Conservation (phyloP, 1,284 basidiomycete genomes). For the Ustilago tritici region DNA sequence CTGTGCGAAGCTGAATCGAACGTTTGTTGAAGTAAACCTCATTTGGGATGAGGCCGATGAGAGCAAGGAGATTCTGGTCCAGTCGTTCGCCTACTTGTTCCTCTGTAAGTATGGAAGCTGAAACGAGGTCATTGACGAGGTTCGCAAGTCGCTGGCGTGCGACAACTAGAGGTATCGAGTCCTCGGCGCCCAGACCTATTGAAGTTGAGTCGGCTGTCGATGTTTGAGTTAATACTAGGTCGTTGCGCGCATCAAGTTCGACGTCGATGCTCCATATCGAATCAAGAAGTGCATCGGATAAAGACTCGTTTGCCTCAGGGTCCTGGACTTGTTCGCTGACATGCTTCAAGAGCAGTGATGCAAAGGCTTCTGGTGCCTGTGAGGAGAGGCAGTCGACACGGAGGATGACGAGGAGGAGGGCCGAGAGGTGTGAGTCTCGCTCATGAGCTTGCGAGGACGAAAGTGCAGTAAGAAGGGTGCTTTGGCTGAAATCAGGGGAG, state of each 20-base stretch:
- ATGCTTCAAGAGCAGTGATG: conserved; percentile 5
- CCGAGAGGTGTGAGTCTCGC: conserved; percentile 10
- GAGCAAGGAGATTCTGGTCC: conserved; percentile 54
- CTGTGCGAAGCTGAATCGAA: conserved; percentile 63
- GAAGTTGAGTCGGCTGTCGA: background rate
- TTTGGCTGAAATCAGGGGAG: conserved; percentile 9
- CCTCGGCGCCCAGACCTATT: conserved; percentile 10
- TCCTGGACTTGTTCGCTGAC: background rate
- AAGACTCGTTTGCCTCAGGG: background rate
- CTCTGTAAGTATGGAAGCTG: conserved; percentile 19
- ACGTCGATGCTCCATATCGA: conserved; percentile 61
- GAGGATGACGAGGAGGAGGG: conserved; percentile 11
- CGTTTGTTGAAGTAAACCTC: conserved; percentile 56
- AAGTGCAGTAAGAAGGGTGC: conserved; percentile 14
- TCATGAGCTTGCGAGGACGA: background rate
- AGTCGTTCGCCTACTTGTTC: conserved; percentile 36
- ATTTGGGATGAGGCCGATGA: conserved; percentile 54
- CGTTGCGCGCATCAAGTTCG: conserved; percentile 60
- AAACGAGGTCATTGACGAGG: conserved; percentile 35
- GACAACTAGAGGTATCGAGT: conserved; percentile 25
- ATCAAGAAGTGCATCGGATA: conserved; percentile 54
- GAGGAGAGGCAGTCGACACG: conserved; percentile 21
- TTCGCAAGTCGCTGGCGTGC: conserved; percentile 34
- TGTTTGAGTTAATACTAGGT: conserved; percentile 16
- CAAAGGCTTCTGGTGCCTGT: conserved; percentile 10